These are phyloP conservation scores for Dactylonectria macrodidyma DNA, from an alignment of 2,329 filamentous ascomycete genomes.

Conservation along the genomic window DNA sequence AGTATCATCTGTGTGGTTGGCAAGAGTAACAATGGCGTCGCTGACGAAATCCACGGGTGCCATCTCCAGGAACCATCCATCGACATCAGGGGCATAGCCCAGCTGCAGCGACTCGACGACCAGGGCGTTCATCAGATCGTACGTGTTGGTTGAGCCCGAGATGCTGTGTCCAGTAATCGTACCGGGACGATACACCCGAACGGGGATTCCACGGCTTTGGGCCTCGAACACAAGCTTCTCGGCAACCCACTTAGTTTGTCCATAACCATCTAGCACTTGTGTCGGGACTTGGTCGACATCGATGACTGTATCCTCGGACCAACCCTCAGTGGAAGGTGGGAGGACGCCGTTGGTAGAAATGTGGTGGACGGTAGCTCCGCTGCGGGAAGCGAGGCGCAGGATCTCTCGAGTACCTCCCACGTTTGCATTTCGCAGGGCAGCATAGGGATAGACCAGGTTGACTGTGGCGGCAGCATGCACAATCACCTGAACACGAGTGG, in stretches of 20 bases:
- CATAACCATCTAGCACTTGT: constrained; percentile 81
- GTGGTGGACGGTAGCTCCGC: constrained; percentile 82
- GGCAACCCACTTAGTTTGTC: constrained; percentile 87
- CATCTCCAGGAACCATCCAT: constrained; percentile 86
- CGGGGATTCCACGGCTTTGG: constrained; percentile 76
- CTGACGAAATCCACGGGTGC: constrained; percentile 87
- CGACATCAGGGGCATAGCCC: constrained; percentile 78
- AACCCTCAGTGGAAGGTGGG: constrained; percentile 78
- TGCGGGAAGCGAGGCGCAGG: constrained; percentile 77
- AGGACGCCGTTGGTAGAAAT: constrained; percentile 86
- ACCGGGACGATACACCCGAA: constrained; percentile 80
- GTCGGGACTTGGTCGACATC: constrained; percentile 77
- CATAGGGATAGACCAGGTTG: constrained; percentile 87
- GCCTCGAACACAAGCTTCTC: constrained; percentile 82
- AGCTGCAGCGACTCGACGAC: constrained; percentile 84
- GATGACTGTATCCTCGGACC: constrained; percentile 79
- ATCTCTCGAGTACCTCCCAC: constrained; percentile 85
- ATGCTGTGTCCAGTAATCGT: constrained; percentile 85
- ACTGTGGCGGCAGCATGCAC: constrained; percentile 85
- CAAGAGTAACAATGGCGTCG: constrained; percentile 79
- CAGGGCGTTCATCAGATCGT: constrained; percentile 82
- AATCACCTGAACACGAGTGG: constrained; percentile 78
- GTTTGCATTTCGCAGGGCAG: constrained; percentile 80
- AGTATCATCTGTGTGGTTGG: constrained; percentile 73
- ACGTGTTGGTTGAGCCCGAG: constrained; percentile 83